These are phyloP conservation scores for Sporothrix humicola DNA, from an alignment of 2,329 filamentous ascomycete species.

Conservation along the genomic window DNA sequence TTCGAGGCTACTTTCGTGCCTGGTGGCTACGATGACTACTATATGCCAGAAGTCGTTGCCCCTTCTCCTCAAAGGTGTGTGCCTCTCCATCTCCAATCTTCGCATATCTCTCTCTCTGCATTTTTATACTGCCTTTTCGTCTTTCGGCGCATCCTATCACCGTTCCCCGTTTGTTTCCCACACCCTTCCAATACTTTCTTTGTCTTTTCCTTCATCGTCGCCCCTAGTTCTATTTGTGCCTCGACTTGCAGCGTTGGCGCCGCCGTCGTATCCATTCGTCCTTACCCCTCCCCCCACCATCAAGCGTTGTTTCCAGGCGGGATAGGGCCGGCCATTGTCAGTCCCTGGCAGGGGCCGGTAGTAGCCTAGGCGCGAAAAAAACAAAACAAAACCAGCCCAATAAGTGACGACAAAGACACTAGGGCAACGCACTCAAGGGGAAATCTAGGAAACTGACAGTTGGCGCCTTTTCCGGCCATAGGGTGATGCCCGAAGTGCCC, in stretches of 20 bases:
- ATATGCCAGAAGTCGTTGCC: conserved; percentile 63
- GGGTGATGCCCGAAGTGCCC: conserved; percentile 92
- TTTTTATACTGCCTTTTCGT: not conserved
- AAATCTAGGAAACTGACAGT: conserved; percentile 48
- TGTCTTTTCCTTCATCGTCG: conserved; percentile 5
- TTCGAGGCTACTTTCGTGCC: conserved; percentile 63
- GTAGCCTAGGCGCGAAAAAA: conserved; percentile 33
- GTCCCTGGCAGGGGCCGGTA: conserved; percentile 26
- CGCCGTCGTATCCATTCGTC: conserved; percentile 15
- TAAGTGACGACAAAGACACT: conserved; percentile 31
- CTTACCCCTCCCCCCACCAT: conserved; percentile 35
- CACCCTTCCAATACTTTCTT: not conserved
- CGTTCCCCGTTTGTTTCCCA: conserved; percentile 11
- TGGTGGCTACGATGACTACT: conserved; percentile 62
- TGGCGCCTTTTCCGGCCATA: conserved; percentile 51
- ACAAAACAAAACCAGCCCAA: conserved; percentile 21
- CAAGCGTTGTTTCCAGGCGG: conserved; percentile 24
- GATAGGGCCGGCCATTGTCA: conserved; percentile 5
- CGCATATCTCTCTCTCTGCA: not conserved
- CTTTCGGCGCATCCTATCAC: not conserved
- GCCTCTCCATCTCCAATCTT: not conserved
- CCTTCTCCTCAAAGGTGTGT: conserved; percentile 60
- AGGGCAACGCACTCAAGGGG: conserved; percentile 20
- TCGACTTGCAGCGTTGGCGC: conserved; percentile 10
- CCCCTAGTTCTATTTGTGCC: conserved; percentile 25